Percentiles rank a stretch among this genome's conserved stretches.
Conservation (phyloP, 306 rosid species). For the Sophora flavescens region DNA sequence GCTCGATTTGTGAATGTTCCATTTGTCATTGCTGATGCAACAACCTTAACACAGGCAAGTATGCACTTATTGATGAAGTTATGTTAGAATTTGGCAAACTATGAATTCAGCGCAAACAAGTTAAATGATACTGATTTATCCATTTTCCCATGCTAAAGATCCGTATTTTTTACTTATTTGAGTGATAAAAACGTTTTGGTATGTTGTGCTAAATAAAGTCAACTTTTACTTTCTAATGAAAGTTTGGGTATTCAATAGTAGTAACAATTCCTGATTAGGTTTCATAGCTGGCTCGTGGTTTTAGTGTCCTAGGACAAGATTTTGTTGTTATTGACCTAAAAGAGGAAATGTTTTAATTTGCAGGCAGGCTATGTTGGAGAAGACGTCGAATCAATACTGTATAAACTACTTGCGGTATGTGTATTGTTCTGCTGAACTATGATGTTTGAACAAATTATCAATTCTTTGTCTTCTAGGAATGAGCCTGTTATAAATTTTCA, state of each 20-base stretch:
- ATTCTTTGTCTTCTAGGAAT: neutral
- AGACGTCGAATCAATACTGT: constrained; percentile 92
- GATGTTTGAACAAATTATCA: constrained; percentile 32
- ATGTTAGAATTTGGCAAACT: constrained; percentile 32
- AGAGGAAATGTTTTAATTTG: constrained; percentile 53
- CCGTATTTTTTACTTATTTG: neutral
- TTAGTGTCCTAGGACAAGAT: constrained; percentile 22
- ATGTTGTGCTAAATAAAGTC: constrained; percentile 22
- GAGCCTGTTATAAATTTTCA: constrained; percentile 4
- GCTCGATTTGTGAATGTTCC: constrained; percentile 99
- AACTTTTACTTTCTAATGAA: constrained; percentile 35
- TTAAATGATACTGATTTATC: constrained; percentile 1
- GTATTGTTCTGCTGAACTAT: constrained; percentile 35
- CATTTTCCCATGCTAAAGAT: constrained; percentile 20
- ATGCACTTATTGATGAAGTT: constrained; percentile 34
- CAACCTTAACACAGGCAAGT: constrained; percentile 94
- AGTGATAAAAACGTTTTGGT: constrained; percentile 21
- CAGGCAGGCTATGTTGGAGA: constrained; percentile 99
- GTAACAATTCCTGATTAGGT: constrained; percentile 28
- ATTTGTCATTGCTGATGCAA: constrained; percentile 95
- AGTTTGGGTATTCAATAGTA: constrained; percentile 14
- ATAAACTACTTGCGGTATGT: constrained; percentile 89
- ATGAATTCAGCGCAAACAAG: constrained; percentile 1
- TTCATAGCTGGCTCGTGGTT: neutral
- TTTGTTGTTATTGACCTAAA: constrained; percentile 42